Evolutionary conservation across 2,329 filamentous ascomycete genomes (phyloP), one percentile per base, ranked within the genome.

Genomic region (Knoxdaviesia proteae): DNA sequence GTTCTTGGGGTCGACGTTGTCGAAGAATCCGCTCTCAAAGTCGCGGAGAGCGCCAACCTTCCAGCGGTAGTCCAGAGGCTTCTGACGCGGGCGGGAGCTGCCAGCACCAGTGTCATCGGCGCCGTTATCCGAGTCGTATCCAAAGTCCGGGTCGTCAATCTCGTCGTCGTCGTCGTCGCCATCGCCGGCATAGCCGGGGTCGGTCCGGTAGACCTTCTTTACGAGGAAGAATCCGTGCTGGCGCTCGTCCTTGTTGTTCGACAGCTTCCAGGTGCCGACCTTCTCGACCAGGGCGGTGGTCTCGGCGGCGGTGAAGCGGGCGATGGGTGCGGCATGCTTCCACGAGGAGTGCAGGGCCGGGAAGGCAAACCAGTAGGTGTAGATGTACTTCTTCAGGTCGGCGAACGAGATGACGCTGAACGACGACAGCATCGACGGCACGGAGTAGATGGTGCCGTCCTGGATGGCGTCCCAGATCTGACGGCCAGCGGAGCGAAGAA

Each of bases 301-400:
- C 58, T 96, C 88, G 47, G 71, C 64, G 3, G 69, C 55, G 3
- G 67, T 72, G 40, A 96, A 61, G 40, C 58, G 67, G 42, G 64
- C 60, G 40, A 72, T 62, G 6, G 64, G 64, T 2, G 65, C 69
- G 2, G 67, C 58, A 42, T 77, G 65, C 51, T 73, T 78, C 90
- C 90, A 98, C 32, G 70, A 66, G 4, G 88, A 93, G 56, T 93
- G 87, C 38, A 98, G 68, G 10, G 88, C 86, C 1, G 90, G 90
- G 54, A 93, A 98, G 5, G 81, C 88, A 59, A 96, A 96, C 77
- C 92, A 93, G 61, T 96, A 96, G n/a, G 80, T 84, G 56, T 96
- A 94, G 48, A 79, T 84, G 63, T 96, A 96, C 56, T 92, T 94
- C 59, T 98, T 98, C 34, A 98, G 70, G 55, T 98, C 88, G 47